phyloP scores from a whole-genome alignment of 192 early-diverging fungal genomes.

The Coemansia sp. region DNA sequence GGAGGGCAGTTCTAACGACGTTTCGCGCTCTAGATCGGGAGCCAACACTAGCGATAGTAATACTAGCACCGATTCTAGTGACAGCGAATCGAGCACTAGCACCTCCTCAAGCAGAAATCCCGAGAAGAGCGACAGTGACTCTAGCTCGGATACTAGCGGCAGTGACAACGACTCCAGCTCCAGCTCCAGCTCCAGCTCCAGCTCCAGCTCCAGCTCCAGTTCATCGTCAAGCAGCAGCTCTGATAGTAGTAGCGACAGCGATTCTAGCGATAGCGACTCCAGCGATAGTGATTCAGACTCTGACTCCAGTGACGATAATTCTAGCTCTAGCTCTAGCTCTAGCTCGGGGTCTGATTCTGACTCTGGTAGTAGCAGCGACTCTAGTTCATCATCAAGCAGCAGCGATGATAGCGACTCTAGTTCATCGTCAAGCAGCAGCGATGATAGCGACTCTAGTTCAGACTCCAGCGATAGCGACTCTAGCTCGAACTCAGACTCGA shows the following conservation, averaged over 20 bases:
- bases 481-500: conserved; percentile 10
- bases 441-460: too few species aligned
- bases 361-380: conserved; percentile 2
- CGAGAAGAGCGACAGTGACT: too few species aligned
- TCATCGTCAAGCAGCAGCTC: neutral
- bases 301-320: neutral
- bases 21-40: neutral
- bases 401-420: neutral
- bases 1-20: neutral
- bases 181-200: neutral
- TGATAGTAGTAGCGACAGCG: neutral
- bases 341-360: conserved; percentile 8
- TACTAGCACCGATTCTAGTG: neutral
- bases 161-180: conserved; percentile 19
- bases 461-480: conserved; percentile 7
- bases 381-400: conserved; percentile 7
- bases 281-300: conserved; percentile 16
- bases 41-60: conserved; percentile 7
- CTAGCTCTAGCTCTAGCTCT: conserved; percentile 15
- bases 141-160: too few species aligned
- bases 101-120: too few species aligned
- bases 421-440: neutral
- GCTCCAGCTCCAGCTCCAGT: neutral
- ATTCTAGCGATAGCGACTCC: conserved; percentile 9
- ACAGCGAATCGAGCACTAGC: conserved; percentile 3